A percentile compares a stretch with the other conserved stretches of the same genome.
phyloP scores from a whole-genome alignment of 2,329 filamentous ascomycete genomes.

The Macroventuria anomochaeta region DNA sequence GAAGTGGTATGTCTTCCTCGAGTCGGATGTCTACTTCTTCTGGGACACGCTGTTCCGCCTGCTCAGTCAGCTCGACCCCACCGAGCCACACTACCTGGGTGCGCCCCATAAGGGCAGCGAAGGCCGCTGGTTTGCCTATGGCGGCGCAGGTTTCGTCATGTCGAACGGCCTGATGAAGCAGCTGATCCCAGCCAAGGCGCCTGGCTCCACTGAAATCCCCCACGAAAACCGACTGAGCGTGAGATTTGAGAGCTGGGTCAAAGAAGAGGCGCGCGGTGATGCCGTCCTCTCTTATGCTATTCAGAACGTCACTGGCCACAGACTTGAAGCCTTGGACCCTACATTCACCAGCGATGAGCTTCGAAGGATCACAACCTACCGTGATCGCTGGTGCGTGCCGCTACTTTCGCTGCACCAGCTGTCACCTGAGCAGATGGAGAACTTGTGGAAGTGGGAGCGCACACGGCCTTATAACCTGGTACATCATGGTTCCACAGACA shows the following conservation, averaged over 20 bases:
- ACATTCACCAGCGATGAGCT: conserved; percentile 56
- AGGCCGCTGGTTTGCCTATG: conserved; percentile 51
- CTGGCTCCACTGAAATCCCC: conserved; percentile 36
- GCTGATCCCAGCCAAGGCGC: conserved; percentile 44
- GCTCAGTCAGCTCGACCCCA: conserved; percentile 48
- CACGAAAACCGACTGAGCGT: conserved; percentile 39
- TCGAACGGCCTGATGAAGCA: conserved; percentile 61
- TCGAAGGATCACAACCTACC: conserved; percentile 52
- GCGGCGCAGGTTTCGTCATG: conserved; percentile 54
- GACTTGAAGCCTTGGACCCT: conserved; percentile 48
- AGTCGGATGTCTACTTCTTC: conserved; percentile 49
- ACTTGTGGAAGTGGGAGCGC: conserved; percentile 58
- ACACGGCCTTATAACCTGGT: conserved; percentile 45
- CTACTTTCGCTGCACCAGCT: conserved; percentile 51
- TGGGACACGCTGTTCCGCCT: conserved; percentile 53
- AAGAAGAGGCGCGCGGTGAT: conserved; percentile 55
- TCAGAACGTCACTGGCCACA: conserved; percentile 44
- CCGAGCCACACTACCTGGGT: conserved; percentile 50
- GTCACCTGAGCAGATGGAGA: conserved; percentile 56
- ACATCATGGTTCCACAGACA: conserved; percentile 4
- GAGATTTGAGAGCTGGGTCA: conserved; percentile 42
- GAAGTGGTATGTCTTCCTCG: conserved; percentile 50
- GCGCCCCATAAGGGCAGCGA: conserved; percentile 44
- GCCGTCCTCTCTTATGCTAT: conserved; percentile 50
- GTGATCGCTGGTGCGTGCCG: conserved; percentile 53